Evolutionary conservation across 345 rosid genomes (phyloP), one percentile per base, ranked within the genome.

Genomic region (Diplotaxis tenuifolia): DNA sequence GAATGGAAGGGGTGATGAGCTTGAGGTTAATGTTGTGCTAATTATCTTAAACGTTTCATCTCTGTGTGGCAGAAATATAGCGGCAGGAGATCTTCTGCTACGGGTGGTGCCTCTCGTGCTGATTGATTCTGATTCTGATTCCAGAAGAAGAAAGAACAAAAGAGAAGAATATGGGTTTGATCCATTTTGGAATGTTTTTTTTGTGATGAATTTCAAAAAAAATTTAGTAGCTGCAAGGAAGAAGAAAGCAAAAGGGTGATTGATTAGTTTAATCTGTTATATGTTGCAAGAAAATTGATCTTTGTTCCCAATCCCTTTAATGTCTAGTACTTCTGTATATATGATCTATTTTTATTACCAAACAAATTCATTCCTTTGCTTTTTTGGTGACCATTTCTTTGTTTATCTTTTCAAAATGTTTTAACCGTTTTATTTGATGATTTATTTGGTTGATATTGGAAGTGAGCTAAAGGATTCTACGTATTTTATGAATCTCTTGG

Each of bases 91-190:
- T 65, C 86, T 56, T 73, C 85, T 67, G 83, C 84, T 25, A 83
- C 85, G 38, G 67, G 87, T 80, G 72, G 86, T n/a, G 80, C 82
- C 74, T 73, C 86, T 10, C 89, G 90, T 16, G 79, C 79, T 28
- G 79, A 69, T 55, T 75, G 70, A 75, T 55, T 58, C 63, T 3
- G 45, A 68, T 8, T 4, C 52, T n/a, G n/a, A 6, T 54, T 55
- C 58, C 53, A 9, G 21, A 50, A 9, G 42, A 45, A 28, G 19
- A 32, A 61, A 9, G n/a, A 16, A 47, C 0, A 15, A 15, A 16
- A 11, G 5, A 5, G 18, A 22, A 9, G 11, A 18, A 12, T 20
- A 28, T 28, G 59, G 47, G 1, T 56, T 19, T n/a, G 56, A 25
- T 50, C 21, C 67, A 59, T 22, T 18, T 59, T 67, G 66, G 67